Base-by-base conservation (phyloP, 1,139 yeast genomes). In the Zhuliangozyma parablackwelliae region DNA sequence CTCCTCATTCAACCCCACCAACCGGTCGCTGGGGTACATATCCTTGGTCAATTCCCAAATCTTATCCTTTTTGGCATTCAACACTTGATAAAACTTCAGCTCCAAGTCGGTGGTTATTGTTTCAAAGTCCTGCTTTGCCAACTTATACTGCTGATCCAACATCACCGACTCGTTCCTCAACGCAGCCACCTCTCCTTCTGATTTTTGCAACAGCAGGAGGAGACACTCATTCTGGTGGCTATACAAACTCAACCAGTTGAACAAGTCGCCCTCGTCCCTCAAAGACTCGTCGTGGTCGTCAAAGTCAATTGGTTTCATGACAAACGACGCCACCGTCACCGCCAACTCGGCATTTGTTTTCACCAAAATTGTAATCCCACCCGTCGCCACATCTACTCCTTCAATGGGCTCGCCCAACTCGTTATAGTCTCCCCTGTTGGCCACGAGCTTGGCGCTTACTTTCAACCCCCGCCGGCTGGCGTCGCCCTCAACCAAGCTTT, bases 1-100 rank as follows among this genome's bases (percentile, higher is more conserved):
- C 10, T 16, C 35, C 21, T 29, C 28, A 36, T 47, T 47, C 24
- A 47, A 36, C 10, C 40, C 43, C 9, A 30, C 35, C 26, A 45
- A 35, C 25, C 37, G 31, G 9, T 30, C 25, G 20, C 36, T 35
- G 8, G 41, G 30, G 8, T 29, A 26, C 10, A 29, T 28, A 6
- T 11, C 29, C 13, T 35, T 35, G 6, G 39, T 20, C 23, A 69
- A 49, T 38, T 65, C 56, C 50, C 66, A 56, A 8, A 69, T 69
- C 42, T 47, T 54, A 36, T 56, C 58, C 44, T 68, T 66, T 45
- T 70, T 70, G 21, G 63, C 43, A 37, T 61, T 58, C 32, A 70
- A 49, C 6, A 65, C 58, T 36, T 56, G 63, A 41, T 61, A 62
- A 36, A 67, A 67, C 44, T 66, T 64, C 39, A 50, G 54, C 40